Percentiles rank a stretch among this genome's conserved stretches.
These are phyloP conservation scores for Apiospora kogelbergensis DNA, from an alignment of 2,329 filamentous ascomycete genomes.

Conservation along the genomic window DNA sequence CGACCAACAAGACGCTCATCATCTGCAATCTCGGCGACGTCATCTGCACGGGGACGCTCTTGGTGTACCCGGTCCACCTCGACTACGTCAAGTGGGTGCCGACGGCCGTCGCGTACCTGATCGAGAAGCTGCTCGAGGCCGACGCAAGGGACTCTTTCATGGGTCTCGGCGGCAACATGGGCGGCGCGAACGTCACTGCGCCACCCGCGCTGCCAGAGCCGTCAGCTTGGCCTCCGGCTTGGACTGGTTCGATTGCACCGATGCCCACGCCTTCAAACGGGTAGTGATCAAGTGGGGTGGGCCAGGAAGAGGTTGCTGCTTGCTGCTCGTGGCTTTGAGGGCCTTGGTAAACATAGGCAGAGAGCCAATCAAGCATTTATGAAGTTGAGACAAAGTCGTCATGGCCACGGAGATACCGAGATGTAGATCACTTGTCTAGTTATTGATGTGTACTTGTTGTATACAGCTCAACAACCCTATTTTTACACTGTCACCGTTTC, in stretches of 20 bases:
- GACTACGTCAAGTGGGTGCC: conserved; percentile 35
- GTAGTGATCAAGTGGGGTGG: neutral
- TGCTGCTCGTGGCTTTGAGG: no score
- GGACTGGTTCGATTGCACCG: neutral
- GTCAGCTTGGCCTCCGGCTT: neutral
- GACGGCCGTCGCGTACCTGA: conserved; percentile 32
- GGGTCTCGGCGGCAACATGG: neutral
- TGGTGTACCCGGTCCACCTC: conserved; percentile 35
- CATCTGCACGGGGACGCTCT: conserved; percentile 36
- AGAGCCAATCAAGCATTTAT: no score
- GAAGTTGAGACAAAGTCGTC: neutral
- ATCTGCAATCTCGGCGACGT: conserved; percentile 41
- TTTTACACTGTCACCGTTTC: neutral
- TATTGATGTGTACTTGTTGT: conserved; percentile 3
- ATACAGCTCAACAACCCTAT: neutral
- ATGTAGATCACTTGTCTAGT: conserved; percentile 7
- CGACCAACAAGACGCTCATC: conserved; percentile 36
- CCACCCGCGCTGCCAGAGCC: neutral
- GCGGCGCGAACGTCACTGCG: neutral
- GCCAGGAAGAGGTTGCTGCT: no score
- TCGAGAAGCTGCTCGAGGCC: conserved; percentile 17
- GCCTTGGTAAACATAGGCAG: no score
- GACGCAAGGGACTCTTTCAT: conserved; percentile 19
- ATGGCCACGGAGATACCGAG: neutral
- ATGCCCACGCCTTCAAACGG: neutral